Evolutionary conservation across 148 eudicot genomes (phyloP).

Genomic region (Cornus suecica): DNA sequence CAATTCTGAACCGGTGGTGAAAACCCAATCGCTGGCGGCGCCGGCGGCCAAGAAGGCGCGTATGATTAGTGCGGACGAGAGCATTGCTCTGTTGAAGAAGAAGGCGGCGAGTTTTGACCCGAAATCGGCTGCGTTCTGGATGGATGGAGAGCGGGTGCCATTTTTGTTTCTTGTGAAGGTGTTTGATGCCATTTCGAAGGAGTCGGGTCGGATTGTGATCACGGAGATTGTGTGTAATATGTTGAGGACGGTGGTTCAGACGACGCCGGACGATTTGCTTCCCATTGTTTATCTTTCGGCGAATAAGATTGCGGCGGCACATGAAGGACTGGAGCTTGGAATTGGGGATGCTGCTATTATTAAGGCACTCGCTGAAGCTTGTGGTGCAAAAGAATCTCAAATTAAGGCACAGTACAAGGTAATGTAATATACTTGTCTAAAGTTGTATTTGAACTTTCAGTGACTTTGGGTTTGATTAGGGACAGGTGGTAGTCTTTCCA

Average conservation of each 20-base stretch:
- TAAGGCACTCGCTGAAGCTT: constrained; percentile 85
- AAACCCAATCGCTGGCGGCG: constrained; percentile 1
- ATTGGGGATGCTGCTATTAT: constrained; percentile 83
- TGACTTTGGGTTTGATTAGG: background rate
- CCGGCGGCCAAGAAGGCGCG: constrained; percentile 18
- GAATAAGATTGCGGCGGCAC: constrained; percentile 79
- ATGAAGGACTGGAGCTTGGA: constrained; percentile 90
- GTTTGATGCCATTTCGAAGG: constrained; percentile 65
- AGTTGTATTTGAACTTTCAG: background rate
- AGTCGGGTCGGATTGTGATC: constrained; percentile 69
- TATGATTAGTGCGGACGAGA: constrained; percentile 48
- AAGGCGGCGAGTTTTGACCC: constrained; percentile 60
- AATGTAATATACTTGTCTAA: background rate
- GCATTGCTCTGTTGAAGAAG: constrained; percentile 52
- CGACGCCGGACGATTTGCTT: constrained; percentile 70
- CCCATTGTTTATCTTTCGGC: constrained; percentile 73
- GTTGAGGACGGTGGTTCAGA: constrained; percentile 77
- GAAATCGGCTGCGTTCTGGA: constrained; percentile 70
- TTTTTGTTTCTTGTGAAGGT: constrained; percentile 72
- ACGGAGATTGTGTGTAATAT: constrained; percentile 86
- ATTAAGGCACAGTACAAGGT: constrained; percentile 68
- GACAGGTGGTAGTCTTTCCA: background rate
- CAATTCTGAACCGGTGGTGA: too few species aligned
- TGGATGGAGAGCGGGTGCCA: constrained; percentile 67
- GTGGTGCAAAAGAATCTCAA: constrained; percentile 57